phyloP scores from a whole-genome alignment of 2,329 filamentous ascomycete species.

The Alternaria tenuissima region DNA sequence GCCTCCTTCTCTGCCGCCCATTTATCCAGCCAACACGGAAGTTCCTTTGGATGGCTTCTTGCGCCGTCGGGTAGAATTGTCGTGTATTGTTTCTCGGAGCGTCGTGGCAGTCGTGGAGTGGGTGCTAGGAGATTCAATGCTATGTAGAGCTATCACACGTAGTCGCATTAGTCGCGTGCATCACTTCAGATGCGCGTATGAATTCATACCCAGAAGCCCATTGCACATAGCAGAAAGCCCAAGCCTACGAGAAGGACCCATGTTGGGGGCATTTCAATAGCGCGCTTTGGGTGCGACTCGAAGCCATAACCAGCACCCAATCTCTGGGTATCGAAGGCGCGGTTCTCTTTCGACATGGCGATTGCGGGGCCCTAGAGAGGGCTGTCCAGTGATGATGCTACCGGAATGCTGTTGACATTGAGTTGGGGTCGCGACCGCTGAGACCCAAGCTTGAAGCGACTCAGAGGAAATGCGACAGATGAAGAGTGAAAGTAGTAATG shows the following conservation, averaged over 20 bases:
- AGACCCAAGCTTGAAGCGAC: slow-evolving; percentile 6
- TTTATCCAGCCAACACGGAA: slow-evolving; percentile 91
- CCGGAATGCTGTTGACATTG: slow-evolving; percentile 32
- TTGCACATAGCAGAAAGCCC: slow-evolving; percentile 33
- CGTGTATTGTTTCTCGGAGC: slow-evolving; percentile 85
- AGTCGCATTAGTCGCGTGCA: slow-evolving; percentile 2
- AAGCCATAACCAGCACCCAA: slow-evolving; percentile 39
- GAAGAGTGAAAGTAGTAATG: slow-evolving; percentile 19
- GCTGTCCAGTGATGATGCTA: slow-evolving; percentile 27
- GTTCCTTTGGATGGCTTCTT: slow-evolving; percentile 60
- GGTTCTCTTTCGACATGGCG: slow-evolving; percentile 32
- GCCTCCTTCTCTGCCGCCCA: slow-evolving; percentile 66
- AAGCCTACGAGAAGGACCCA: slow-evolving; percentile 42
- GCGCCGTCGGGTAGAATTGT: slow-evolving; percentile 74
- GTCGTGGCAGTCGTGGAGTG: slow-evolving; percentile 74
- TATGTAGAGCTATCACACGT: slow-evolving; percentile 64
- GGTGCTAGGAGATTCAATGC: slow-evolving; percentile 80
- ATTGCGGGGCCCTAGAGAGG: slow-evolving; percentile 15
- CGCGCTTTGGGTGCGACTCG: slow-evolving; percentile 31
- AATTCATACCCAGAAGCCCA: slow-evolving; percentile 41
- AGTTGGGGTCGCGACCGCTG: slow-evolving; percentile 14
- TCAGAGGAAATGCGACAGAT: neutral
- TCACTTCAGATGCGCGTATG: neutral
- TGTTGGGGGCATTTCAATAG: slow-evolving; percentile 42
- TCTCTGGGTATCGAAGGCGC: slow-evolving; percentile 36